Conservation (phyloP, 2,329 filamentous ascomycete genomes). For the Neurospora crassa region DNA sequence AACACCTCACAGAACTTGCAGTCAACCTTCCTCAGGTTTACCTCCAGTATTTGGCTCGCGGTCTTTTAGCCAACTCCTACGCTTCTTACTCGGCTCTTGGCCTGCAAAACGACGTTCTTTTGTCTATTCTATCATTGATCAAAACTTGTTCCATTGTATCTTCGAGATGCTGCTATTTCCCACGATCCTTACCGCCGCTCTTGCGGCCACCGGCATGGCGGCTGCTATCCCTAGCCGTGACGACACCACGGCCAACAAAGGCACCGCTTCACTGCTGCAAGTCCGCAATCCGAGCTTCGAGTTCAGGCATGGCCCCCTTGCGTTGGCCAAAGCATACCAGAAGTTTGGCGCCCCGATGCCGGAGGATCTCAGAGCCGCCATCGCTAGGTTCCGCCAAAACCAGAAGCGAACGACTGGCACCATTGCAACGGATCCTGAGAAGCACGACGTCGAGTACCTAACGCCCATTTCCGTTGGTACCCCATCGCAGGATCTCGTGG, state of each 20-base stretch:
- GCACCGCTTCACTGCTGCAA: conserved; percentile 25
- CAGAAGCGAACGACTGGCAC: conserved; percentile 19
- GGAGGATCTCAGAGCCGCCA: conserved; percentile 18
- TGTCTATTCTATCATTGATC: not conserved
- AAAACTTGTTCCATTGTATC: not conserved
- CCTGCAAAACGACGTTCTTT: not conserved
- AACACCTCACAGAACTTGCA: not conserved
- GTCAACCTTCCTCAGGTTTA: not conserved
- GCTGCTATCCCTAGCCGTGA: conserved; percentile 1
- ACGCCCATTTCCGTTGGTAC: conserved; percentile 32
- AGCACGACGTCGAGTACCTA: conserved; percentile 28
- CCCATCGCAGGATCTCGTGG: conserved; percentile 20
- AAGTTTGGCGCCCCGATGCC: conserved; percentile 29
- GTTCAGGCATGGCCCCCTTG: conserved; percentile 23
- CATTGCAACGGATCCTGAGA: conserved; percentile 18
- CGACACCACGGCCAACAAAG: not conserved
- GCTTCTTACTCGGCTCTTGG: not conserved
- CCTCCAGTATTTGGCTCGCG: not conserved
- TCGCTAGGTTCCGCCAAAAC: conserved; percentile 14
- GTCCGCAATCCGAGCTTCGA: conserved; percentile 26
- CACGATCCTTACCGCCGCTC: conserved; percentile 2
- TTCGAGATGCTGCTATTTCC: conserved; percentile 7
- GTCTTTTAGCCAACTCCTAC: not conserved
- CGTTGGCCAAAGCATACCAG: conserved; percentile 27
- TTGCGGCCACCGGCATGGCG: conserved; percentile 2